phyloP scores from a whole-genome alignment of 1,139 yeast species.

The Suhomyces coccinellae region DNA sequence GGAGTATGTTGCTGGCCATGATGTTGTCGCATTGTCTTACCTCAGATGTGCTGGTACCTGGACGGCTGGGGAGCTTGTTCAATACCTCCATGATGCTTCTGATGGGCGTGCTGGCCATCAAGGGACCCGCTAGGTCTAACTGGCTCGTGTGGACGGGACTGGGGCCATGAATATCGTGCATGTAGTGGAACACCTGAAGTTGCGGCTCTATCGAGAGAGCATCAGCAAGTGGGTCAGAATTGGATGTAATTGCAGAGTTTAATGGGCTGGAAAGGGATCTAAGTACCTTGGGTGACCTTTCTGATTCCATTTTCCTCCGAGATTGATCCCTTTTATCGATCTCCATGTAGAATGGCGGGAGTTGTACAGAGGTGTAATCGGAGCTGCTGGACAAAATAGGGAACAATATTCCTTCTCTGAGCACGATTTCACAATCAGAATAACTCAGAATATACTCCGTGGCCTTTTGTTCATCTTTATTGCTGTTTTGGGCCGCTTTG shows the following conservation, averaged over 20 bases:
- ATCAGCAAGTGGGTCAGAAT: conserved; percentile 14
- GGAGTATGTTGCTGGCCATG: conserved; percentile 41
- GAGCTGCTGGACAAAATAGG: conserved; percentile 25
- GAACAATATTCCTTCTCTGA: conserved; percentile 14
- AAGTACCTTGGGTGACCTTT: too few relatives aligned
- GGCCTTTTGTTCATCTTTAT: too few relatives aligned
- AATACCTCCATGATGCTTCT: conserved; percentile 12
- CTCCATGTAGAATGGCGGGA: not conserved
- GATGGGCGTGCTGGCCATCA: conserved; percentile 18
- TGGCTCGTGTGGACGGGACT: not conserved
- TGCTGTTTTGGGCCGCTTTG: not conserved
- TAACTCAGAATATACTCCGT: too few relatives aligned
- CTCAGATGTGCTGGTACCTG: not conserved
- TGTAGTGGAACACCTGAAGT: not conserved
- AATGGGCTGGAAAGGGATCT: too few relatives aligned
- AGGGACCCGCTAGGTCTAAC: conserved; percentile 18
- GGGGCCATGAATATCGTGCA: not conserved
- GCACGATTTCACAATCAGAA: not conserved
- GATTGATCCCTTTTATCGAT: too few relatives aligned
- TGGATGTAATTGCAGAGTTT: too few relatives aligned
- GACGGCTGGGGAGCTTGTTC: not conserved
- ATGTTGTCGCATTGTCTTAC: conserved; percentile 4
- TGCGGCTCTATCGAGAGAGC: conserved; percentile 26
- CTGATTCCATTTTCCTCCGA: too few relatives aligned
- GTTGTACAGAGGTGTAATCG: not conserved